phyloP scores from a whole-genome alignment of 352 stramenopile genomes.

The Peronospora destructor region DNA sequence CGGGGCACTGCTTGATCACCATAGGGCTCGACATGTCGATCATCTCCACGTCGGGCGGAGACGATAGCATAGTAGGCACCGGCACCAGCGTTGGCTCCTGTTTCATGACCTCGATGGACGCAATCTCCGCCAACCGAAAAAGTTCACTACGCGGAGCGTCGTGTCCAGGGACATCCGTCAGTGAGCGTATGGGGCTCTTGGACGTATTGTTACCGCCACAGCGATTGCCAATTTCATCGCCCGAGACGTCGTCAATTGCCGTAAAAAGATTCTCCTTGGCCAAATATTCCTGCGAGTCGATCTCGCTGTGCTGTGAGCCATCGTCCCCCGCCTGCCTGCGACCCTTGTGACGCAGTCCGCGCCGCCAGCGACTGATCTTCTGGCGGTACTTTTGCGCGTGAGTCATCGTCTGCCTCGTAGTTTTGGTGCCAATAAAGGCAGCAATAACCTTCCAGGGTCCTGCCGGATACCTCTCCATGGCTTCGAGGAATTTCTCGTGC shows the following conservation, averaged over 20 bases:
- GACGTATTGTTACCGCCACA: constrained; percentile 16
- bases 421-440: constrained; percentile 80
- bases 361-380: constrained; percentile 68
- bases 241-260: constrained; percentile 57
- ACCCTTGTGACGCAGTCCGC: constrained; percentile 70
- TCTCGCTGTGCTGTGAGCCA: constrained; percentile 31
- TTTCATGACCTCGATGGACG: constrained; percentile 73
- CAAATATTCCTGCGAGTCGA: constrained; percentile 36
- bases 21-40: constrained; percentile 35
- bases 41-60: constrained; percentile 36
- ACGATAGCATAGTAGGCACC: constrained; percentile 11
- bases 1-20: constrained; percentile 27
- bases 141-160: constrained; percentile 44
- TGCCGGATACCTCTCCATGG: constrained; percentile 81
- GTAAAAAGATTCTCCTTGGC: constrained; percentile 56
- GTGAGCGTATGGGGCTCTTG: constrained; percentile 32
- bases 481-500: constrained; percentile 81
- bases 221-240: constrained; percentile 36
- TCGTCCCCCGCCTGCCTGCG: constrained; percentile 53
- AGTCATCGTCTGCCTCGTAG: constrained; percentile 91
- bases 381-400: constrained; percentile 82
- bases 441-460: constrained; percentile 84
- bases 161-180: constrained; percentile 24
- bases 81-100: constrained; percentile 29
- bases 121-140: constrained; percentile 67